Conservation (phyloP, 2,329 filamentous ascomycete species). For the Emergomyces orientalis region DNA sequence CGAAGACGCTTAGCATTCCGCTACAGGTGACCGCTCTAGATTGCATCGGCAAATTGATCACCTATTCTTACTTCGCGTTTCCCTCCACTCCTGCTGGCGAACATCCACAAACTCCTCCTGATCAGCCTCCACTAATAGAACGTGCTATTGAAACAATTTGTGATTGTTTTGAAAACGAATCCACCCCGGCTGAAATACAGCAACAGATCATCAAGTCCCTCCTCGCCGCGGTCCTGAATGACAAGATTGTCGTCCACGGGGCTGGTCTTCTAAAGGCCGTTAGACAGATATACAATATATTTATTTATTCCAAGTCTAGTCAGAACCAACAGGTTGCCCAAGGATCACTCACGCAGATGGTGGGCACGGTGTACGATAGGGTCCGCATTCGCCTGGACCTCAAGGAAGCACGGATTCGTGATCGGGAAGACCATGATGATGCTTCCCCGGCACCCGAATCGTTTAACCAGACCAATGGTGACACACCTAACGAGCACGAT, state of each 20-base stretch:
- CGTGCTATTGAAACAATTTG: slow-evolving; percentile 98
- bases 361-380: slow-evolving; percentile 92
- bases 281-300: slow-evolving; percentile 97
- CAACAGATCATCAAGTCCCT: slow-evolving; percentile 97
- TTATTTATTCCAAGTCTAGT: slow-evolving; percentile 85
- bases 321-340: slow-evolving; percentile 96
- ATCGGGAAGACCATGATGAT: slow-evolving; percentile 29
- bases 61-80: slow-evolving; percentile 93
- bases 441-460: slow-evolving; percentile 29
- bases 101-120: slow-evolving; percentile 36
- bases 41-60: slow-evolving; percentile 97
- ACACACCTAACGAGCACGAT: slow-evolving; percentile 41
- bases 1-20: slow-evolving; percentile 73
- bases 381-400: slow-evolving; percentile 78
- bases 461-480: slow-evolving; percentile 30
- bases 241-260: slow-evolving; percentile 97
- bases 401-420: slow-evolving; percentile 64
- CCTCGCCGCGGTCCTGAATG: slow-evolving; percentile 87
- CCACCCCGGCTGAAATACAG: slow-evolving; percentile 83
- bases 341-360: slow-evolving; percentile 95
- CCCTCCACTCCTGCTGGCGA: slow-evolving; percentile 34
- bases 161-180: slow-evolving; percentile 96
- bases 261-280: slow-evolving; percentile 93
- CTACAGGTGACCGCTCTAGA: slow-evolving; percentile 86
- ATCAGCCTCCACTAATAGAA: slow-evolving; percentile 67